Conservation (phyloP, 371 early-diverging fungal species). For the Nematocida ironsii region DNA sequence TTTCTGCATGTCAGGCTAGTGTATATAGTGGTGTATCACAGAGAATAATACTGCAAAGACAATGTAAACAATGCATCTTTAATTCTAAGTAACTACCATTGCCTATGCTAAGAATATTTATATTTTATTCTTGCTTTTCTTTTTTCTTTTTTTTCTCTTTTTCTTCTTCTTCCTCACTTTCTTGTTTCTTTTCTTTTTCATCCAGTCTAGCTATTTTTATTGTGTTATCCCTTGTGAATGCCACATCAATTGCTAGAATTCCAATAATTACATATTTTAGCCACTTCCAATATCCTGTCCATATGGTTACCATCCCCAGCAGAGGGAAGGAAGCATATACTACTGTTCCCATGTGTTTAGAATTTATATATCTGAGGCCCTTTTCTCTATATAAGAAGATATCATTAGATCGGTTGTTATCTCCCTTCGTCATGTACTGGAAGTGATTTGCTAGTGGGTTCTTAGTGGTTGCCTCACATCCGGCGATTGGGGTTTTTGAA, state of each 20-base stretch:
- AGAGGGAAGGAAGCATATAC: conserved; percentile 74
- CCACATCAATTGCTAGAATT: conserved; percentile 52
- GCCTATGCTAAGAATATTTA: too few relatives aligned
- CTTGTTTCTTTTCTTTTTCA: conserved; percentile 10
- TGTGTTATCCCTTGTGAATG: conserved; percentile 59
- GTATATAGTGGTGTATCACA: too few relatives aligned
- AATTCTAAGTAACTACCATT: too few relatives aligned
- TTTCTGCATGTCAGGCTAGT: too few relatives aligned
- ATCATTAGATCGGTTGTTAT: conserved; percentile 88
- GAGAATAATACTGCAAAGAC: too few relatives aligned
- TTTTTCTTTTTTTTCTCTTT: background rate
- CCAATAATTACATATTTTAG: conserved; percentile 61
- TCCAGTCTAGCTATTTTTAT: background rate
- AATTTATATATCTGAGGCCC: conserved; percentile 75
- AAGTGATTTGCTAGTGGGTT: conserved; percentile 7
- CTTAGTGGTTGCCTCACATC: background rate
- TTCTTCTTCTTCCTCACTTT: conserved; percentile 10
- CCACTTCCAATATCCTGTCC: conserved; percentile 61
- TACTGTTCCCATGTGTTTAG: conserved; percentile 59
- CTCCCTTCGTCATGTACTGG: conserved; percentile 88
- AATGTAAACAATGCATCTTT: too few relatives aligned
- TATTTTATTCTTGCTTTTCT: too few relatives aligned
- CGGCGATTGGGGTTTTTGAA: background rate
- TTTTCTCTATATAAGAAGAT: conserved; percentile 78
- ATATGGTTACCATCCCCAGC: conserved; percentile 84